phyloP scores from a whole-genome alignment of 257 asterid genomes.

The Ehretia macrophylla region DNA sequence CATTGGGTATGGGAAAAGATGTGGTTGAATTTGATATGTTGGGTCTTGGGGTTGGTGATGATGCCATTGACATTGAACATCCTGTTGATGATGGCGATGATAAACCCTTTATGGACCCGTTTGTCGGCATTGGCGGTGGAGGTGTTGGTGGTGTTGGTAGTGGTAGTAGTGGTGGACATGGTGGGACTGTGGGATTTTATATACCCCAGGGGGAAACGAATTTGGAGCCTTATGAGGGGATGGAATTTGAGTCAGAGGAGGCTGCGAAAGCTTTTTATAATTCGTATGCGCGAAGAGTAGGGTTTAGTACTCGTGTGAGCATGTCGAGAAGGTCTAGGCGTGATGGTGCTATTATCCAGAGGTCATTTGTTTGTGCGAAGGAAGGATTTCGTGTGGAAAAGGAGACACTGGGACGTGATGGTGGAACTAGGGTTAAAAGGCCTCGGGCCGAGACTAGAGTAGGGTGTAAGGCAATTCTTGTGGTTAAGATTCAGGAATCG shows the following conservation, averaged over 20 bases:
- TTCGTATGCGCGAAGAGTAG: slow-evolving; percentile 10
- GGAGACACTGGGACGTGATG: slow-evolving; percentile 5
- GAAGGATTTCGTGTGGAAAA: slow-evolving; percentile 14
- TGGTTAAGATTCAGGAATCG: slow-evolving; percentile 7
- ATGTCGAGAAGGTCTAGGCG: slow-evolving; percentile 14
- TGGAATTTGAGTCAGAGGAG: slow-evolving; percentile 16
- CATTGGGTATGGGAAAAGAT: slow-evolving; percentile 16
- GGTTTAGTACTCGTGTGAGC: slow-evolving; percentile 12
- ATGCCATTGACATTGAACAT: slow-evolving; percentile 13
- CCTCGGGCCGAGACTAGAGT: slow-evolving; percentile 19
- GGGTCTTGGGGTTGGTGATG: slow-evolving; percentile 13
- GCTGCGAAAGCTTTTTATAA: slow-evolving; percentile 13
- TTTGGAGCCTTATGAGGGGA: slow-evolving; percentile 13
- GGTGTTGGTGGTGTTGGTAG: no score
- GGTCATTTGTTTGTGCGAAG: slow-evolving; percentile 13
- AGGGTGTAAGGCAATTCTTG: slow-evolving; percentile 10
- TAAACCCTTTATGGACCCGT: slow-evolving; percentile 1
- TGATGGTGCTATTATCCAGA: slow-evolving; percentile 16
- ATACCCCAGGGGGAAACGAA: slow-evolving; percentile 4
- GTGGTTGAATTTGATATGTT: slow-evolving; percentile 19
- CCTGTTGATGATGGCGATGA: background rate
- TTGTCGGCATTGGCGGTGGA: background rate
- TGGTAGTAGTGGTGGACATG: no score
- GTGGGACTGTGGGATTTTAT: no score
- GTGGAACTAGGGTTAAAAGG: slow-evolving; percentile 7